Conservation (phyloP, 805 yeast species). For the Candida odintsovae region DNA sequence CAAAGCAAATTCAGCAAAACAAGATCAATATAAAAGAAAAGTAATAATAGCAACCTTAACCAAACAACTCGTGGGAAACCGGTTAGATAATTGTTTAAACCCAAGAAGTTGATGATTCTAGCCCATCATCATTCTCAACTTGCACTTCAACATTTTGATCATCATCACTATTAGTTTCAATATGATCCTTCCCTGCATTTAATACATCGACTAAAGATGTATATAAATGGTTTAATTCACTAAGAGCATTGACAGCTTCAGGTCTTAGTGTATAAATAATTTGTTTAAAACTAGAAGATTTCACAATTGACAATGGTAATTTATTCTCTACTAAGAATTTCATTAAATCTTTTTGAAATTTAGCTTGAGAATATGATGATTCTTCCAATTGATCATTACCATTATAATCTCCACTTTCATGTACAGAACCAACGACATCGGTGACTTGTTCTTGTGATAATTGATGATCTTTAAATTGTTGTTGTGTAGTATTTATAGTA, state of each 20-base stretch:
- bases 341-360: slow-evolving; percentile 46
- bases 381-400: slow-evolving; percentile 28
- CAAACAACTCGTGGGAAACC: neutral
- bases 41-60: neutral
- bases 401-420: neutral
- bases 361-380: slow-evolving; percentile 37
- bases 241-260: slow-evolving; percentile 39
- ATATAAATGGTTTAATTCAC: slow-evolving; percentile 41
- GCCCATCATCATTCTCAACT: slow-evolving; percentile 4
- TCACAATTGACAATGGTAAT: slow-evolving; percentile 40
- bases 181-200: neutral
- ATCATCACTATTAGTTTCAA: neutral
- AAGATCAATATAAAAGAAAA: neutral
- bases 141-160: neutral
- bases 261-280: slow-evolving; percentile 44
- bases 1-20: too few species aligned
- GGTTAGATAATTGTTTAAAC: neutral
- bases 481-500: slow-evolving; percentile 16
- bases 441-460: slow-evolving; percentile 1
- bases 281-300: slow-evolving; percentile 46
- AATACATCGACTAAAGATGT: slow-evolving; percentile 38
- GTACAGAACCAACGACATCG: slow-evolving; percentile 1
- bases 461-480: slow-evolving; percentile 12
- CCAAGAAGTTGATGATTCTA: slow-evolving; percentile 3
- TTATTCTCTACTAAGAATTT: slow-evolving; percentile 48